Base-by-base conservation (phyloP, 164 flowering plant species). In the Pachysandra terminalis region DNA sequence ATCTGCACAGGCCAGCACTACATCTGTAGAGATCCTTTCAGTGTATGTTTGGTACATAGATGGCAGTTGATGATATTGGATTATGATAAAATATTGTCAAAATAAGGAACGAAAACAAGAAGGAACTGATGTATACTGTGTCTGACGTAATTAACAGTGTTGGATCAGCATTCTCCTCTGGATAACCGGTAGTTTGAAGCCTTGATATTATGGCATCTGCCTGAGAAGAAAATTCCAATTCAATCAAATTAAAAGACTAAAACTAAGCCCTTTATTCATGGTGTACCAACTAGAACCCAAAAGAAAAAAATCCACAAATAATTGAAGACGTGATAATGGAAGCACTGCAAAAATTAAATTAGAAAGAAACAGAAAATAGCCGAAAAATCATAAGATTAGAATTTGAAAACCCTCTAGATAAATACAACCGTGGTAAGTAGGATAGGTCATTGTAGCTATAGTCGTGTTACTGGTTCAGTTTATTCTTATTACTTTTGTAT, bases 131-230 rank as follows among this genome's bases (percentile, higher is more conserved):
- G 68, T 87, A 77, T 91, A 94, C 97, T 74, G 93, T 90, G 70
- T 94, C 98, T 59, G 97, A 94, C 10, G 92, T 81, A 70, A 94
- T 76, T 66, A 94, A 69, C 58, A 91, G 75, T 60, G 86, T 88
- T 56, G 77, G 82, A 62, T 81, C 78, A 19, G 41, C 82, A 78
- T 78, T 82, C 78, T 75, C 79, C 71, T 77, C 81, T 74, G 76
- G 80, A 54, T 72, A 73, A 75, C 70, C 76, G 62, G 59, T 35
- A 59, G 62, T 75, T 77, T 79, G 84, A 69, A 94, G 84, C 77
- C 81, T 91, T 41, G 87, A 81, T 60, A 79, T 56, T 61, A 94
- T 82, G 40, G 93, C 90, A 84, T 90, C 86, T 63, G 97, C 97
- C 96, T 93, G 90, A 71, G 64, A 74, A 51, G 72, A 71, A 71